Percentiles rank a stretch among this genome's conserved stretches.
Evolutionary conservation across 2,329 filamentous ascomycete species (phyloP).

Genomic region (Paraconiothyrium brasiliense): DNA sequence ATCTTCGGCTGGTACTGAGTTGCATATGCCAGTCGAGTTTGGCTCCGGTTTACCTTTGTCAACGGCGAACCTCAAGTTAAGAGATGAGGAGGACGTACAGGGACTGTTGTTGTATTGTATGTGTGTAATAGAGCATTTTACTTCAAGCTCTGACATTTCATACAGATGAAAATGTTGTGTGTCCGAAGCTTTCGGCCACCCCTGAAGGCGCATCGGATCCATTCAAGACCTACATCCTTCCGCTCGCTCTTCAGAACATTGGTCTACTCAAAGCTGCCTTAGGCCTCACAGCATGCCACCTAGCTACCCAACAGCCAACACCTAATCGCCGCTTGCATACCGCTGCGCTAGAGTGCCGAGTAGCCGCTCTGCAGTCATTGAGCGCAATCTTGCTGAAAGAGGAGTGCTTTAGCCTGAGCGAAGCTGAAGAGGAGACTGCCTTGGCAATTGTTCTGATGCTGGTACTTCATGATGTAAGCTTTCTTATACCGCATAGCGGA

Average conservation of each 20-base stretch:
- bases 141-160: not conserved
- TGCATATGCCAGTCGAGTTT: not conserved
- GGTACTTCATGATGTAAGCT: slow-evolving; percentile 24
- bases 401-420: slow-evolving; percentile 19
- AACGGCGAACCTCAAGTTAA: slow-evolving; percentile 2
- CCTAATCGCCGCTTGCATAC: slow-evolving; percentile 14
- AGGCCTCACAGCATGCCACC: slow-evolving; percentile 24
- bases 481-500: not conserved
- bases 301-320: slow-evolving; percentile 14
- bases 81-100: slow-evolving; percentile 14
- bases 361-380: slow-evolving; percentile 23
- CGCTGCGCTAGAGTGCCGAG: slow-evolving; percentile 21
- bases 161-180: slow-evolving; percentile 22
- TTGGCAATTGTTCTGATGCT: slow-evolving; percentile 25
- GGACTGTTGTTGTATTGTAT: slow-evolving; percentile 14
- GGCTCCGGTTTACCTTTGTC: not conserved
- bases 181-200: slow-evolving; percentile 17
- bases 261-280: slow-evolving; percentile 22
- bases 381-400: slow-evolving; percentile 27
- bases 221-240: slow-evolving; percentile 23
- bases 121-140: not conserved
- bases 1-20: not conserved
- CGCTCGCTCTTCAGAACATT: slow-evolving; percentile 20
- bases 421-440: slow-evolving; percentile 24
- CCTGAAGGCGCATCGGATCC: slow-evolving; percentile 16